These are phyloP conservation scores for Chaetomiaceae sp. DNA, from an alignment of 2,329 filamentous ascomycete genomes.

Conservation along the genomic window DNA sequence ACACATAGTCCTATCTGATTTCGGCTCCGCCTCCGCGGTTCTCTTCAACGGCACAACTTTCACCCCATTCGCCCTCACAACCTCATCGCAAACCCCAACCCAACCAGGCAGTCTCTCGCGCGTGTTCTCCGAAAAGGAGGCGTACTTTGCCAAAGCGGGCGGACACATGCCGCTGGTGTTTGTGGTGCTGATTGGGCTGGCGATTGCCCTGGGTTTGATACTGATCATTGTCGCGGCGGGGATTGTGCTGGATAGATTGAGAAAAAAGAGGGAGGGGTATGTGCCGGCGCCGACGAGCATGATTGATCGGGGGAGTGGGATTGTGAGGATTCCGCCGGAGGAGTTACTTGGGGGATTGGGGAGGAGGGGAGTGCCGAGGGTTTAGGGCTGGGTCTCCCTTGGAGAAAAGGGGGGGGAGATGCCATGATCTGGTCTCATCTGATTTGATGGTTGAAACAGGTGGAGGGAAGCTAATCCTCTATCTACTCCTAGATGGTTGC, in stretches of 20 bases:
- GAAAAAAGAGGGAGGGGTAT: slow-evolving; percentile 76
- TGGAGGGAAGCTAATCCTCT: too few relatives aligned
- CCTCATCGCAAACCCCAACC: slow-evolving; percentile 47
- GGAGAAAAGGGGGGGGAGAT: too few relatives aligned
- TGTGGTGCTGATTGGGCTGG: slow-evolving; percentile 75
- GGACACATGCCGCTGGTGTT: slow-evolving; percentile 66
- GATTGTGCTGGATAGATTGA: slow-evolving; percentile 68
- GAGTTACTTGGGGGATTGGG: slow-evolving; percentile 55
- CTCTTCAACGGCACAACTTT: slow-evolving; percentile 81
- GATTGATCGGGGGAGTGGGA: slow-evolving; percentile 56
- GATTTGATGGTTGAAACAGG: not conserved
- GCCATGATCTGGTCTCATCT: too few relatives aligned
- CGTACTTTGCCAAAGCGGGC: slow-evolving; percentile 60
- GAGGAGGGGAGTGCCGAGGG: slow-evolving; percentile 46
- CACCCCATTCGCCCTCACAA: slow-evolving; percentile 76
- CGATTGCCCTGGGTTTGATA: slow-evolving; percentile 71
- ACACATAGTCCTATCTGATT: slow-evolving; percentile 66
- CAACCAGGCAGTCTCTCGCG: slow-evolving; percentile 69
- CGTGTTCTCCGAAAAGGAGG: slow-evolving; percentile 77
- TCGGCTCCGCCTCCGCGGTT: slow-evolving; percentile 79
- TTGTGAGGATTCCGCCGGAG: slow-evolving; percentile 56
- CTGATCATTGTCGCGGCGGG: slow-evolving; percentile 73
- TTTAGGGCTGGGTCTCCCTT: slow-evolving; percentile 41
- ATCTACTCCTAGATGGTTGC: too few relatives aligned
- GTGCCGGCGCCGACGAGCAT: slow-evolving; percentile 67